These are phyloP conservation scores for Lepiota venenata DNA, from an alignment of 768 basidiomycete genomes.

Conservation along the genomic window DNA sequence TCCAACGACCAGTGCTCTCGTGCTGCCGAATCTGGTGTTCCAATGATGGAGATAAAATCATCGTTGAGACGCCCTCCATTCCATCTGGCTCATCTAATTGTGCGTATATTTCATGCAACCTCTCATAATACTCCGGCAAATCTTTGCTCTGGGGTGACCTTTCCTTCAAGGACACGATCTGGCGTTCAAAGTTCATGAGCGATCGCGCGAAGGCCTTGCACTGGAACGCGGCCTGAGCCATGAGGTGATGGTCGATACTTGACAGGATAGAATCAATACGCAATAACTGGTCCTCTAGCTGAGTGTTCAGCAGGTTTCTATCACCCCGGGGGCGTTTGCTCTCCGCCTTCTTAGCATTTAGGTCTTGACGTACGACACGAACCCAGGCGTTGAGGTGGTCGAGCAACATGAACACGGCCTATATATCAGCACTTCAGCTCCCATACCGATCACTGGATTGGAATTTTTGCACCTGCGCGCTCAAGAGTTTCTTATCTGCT, in stretches of 20 bases:
- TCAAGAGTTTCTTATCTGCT: conserved; percentile 80
- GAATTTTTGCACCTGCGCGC: conserved; percentile 74
- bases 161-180: conserved; percentile 54
- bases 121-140: conserved; percentile 77
- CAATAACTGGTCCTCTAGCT: conserved; percentile 58
- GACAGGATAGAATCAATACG: conserved; percentile 79
- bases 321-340: conserved; percentile 44
- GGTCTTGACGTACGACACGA: conserved; percentile 67
- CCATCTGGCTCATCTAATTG: conserved; percentile 97
- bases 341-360: conserved; percentile 45
- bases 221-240: conserved; percentile 91
- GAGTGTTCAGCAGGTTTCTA: conserved; percentile 22
- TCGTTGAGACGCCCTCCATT: conserved; percentile 94
- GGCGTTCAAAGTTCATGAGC: conserved; percentile 92
- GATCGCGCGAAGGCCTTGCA: conserved; percentile 94
- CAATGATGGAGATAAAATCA: conserved; percentile 84
- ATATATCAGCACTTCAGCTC: not conserved
- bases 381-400: conserved; percentile 95
- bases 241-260: conserved; percentile 81
- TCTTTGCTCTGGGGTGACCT: conserved; percentile 39
- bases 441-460: not conserved
- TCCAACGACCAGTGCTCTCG: conserved; percentile 96
- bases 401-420: conserved; percentile 93
- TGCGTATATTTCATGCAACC: conserved; percentile 93
- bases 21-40: conserved; percentile 98